Percentiles rank a stretch among this genome's conserved stretches.
Evolutionary conservation across 2,329 filamentous ascomycete genomes (phyloP).

Genomic region (Nemania sp.): DNA sequence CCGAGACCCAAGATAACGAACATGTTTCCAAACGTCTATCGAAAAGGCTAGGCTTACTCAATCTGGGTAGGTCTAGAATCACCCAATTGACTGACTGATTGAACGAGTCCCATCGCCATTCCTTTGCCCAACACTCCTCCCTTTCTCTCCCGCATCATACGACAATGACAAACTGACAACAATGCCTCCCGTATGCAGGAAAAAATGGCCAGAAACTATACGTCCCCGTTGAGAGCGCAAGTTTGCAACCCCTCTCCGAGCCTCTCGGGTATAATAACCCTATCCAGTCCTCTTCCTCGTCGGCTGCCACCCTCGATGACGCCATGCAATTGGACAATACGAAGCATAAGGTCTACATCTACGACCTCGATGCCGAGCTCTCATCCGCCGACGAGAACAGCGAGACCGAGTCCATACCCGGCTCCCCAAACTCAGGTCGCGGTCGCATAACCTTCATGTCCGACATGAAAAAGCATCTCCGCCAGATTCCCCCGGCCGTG

Average conservation of each 20-base stretch:
- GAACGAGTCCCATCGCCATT: conserved; percentile 2
- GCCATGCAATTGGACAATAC: conserved; percentile 86
- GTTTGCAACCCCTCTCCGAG: conserved; percentile 32
- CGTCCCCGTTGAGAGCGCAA: conserved; percentile 62
- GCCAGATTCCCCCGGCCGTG: conserved; percentile 68
- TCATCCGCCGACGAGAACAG: conserved; percentile 47
- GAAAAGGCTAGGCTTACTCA: conserved; percentile 81
- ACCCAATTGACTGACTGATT: background rate
- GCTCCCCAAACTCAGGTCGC: conserved; percentile 57
- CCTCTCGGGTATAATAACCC: conserved; percentile 15
- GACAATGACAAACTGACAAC: conserved; percentile 31
- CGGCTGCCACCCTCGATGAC: conserved; percentile 41
- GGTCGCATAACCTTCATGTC: conserved; percentile 77
- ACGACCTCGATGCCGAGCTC: conserved; percentile 87
- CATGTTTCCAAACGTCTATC: conserved; percentile 85
- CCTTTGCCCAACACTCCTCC: conserved; percentile 21
- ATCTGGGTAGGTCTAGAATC: conserved; percentile 66
- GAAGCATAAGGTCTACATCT: conserved; percentile 86
- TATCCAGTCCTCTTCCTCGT: conserved; percentile 20
- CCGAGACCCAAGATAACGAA: conserved; percentile 65
- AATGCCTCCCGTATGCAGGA: conserved; percentile 50
- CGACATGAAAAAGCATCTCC: conserved; percentile 82
- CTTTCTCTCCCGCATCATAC: conserved; percentile 27
- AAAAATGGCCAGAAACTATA: conserved; percentile 67
- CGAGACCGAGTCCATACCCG: conserved; percentile 42